phyloP scores from a whole-genome alignment of 306 rosid genomes.

The Trichosanthes cucumerina region DNA sequence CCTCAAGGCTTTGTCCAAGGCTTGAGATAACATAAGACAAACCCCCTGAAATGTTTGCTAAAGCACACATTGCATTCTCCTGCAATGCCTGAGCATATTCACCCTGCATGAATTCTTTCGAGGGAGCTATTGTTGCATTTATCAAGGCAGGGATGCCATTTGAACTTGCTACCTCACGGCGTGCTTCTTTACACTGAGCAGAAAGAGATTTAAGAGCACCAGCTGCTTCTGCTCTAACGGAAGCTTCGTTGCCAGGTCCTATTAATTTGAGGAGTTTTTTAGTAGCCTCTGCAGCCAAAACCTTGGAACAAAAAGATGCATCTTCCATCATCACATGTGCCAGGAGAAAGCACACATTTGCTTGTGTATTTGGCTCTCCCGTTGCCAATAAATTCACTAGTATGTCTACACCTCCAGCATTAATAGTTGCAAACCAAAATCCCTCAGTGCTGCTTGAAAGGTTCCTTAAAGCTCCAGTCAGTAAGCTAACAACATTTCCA shows the following conservation, averaged over 20 bases:
- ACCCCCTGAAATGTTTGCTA: slow-evolving; percentile 98
- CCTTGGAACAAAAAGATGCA: slow-evolving; percentile 72
- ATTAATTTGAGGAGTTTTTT: slow-evolving; percentile 83
- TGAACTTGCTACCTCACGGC: slow-evolving; percentile 74
- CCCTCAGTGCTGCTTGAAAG: slow-evolving; percentile 89
- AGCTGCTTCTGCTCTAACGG: slow-evolving; percentile 98
- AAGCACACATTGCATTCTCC: slow-evolving; percentile 98
- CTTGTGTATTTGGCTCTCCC: slow-evolving; percentile 71
- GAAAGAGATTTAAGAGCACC: slow-evolving; percentile 94
- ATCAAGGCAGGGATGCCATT: slow-evolving; percentile 92
- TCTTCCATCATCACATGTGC: slow-evolving; percentile 92
- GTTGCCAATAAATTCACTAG: slow-evolving; percentile 70
- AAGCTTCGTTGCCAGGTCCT: slow-evolving; percentile 84
- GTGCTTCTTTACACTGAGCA: slow-evolving; percentile 88
- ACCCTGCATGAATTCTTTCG: slow-evolving; percentile 99
- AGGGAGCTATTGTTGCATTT: slow-evolving; percentile 99
- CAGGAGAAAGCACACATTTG: slow-evolving; percentile 88
- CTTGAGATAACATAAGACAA: slow-evolving; percentile 89
- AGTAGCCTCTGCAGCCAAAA: slow-evolving; percentile 69
- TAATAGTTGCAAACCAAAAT: slow-evolving; percentile 83
- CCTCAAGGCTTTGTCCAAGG: slow-evolving; percentile 98
- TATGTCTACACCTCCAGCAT: slow-evolving; percentile 80
- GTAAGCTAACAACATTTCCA: slow-evolving; percentile 69
- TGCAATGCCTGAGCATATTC: slow-evolving; percentile 95
- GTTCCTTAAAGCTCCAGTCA: slow-evolving; percentile 90